Percentiles rank a stretch among this genome's conserved stretches.
These are phyloP conservation scores for Coniferiporia weirii DNA, from an alignment of 1,284 basidiomycete genomes.

Conservation along the genomic window DNA sequence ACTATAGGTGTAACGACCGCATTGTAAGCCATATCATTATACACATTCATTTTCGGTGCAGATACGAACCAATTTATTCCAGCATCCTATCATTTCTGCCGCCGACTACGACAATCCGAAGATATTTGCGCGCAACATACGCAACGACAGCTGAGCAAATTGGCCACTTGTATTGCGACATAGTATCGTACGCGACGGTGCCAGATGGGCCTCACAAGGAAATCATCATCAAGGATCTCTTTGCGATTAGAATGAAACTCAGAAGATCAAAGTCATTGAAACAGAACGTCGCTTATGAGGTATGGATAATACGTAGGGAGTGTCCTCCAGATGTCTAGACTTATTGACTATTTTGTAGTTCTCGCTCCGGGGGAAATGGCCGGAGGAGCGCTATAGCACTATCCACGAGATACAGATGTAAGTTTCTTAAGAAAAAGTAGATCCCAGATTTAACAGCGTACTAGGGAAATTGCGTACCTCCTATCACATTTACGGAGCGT, in stretches of 20 bases:
- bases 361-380: constrained; percentile 66
- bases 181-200: constrained; percentile 59
- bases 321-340: neutral
- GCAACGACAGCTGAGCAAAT: constrained; percentile 59
- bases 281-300: constrained; percentile 64
- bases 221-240: constrained; percentile 50
- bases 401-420: constrained; percentile 64
- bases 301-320: constrained; percentile 24
- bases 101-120: constrained; percentile 62
- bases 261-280: constrained; percentile 50
- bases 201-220: constrained; percentile 40
- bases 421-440: constrained; percentile 19
- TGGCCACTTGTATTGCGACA: constrained; percentile 60
- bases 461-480: constrained; percentile 54
- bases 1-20: constrained; percentile 56
- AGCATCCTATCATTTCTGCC: constrained; percentile 67
- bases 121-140: constrained; percentile 59
- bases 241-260: constrained; percentile 63
- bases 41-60: neutral
- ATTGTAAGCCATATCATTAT: constrained; percentile 38
- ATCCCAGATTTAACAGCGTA: constrained; percentile 1
- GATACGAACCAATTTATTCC: neutral
- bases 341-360: constrained; percentile 36
- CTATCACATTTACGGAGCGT: constrained; percentile 63
- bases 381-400: constrained; percentile 58